Percentiles rank a stretch among this genome's conserved stretches.
Conservation (phyloP, 2,329 filamentous ascomycete species). For the Aciculosporium take region DNA sequence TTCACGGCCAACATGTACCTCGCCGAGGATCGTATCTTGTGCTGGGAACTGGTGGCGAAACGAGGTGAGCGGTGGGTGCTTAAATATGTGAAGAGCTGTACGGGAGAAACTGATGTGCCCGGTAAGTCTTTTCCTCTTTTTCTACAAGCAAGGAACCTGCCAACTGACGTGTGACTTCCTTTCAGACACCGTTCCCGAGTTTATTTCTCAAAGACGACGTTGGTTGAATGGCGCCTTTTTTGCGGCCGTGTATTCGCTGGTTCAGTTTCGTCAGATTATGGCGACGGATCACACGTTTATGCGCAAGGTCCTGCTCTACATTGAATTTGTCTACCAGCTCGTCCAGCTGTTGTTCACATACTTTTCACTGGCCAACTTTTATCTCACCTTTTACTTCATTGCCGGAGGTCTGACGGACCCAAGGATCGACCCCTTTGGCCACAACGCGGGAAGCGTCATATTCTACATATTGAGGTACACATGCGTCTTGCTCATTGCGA, state of each 20-base stretch:
- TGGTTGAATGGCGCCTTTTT: slow-evolving; percentile 99
- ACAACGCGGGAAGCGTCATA: slow-evolving; percentile 69
- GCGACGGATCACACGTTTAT: slow-evolving; percentile 77
- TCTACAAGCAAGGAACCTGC: neutral
- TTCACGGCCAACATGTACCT: slow-evolving; percentile 97
- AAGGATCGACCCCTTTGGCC: slow-evolving; percentile 77
- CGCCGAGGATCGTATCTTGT: slow-evolving; percentile 78
- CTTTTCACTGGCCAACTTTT: slow-evolving; percentile 97
- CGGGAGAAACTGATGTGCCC: slow-evolving; percentile 94
- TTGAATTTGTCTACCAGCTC: slow-evolving; percentile 93
- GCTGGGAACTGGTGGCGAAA: slow-evolving; percentile 93
- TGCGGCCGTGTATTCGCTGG: slow-evolving; percentile 89
- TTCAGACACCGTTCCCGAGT: slow-evolving; percentile 78
- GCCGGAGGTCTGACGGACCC: slow-evolving; percentile 75
- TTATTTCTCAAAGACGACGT: slow-evolving; percentile 87
- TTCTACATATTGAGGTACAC: slow-evolving; percentile 78
- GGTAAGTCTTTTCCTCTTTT: slow-evolving; percentile 41
- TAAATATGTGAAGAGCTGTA: slow-evolving; percentile 94
- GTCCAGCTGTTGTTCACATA: slow-evolving; percentile 89
- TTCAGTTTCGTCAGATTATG: slow-evolving; percentile 92
- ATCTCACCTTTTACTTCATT: slow-evolving; percentile 96
- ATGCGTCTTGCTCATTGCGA: slow-evolving; percentile 74
- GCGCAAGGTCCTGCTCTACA: slow-evolving; percentile 80
- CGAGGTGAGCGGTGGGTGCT: slow-evolving; percentile 89
- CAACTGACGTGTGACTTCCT: neutral